Evolutionary conservation across 202 grass and related monocot genomes (phyloP).

Genomic region (Hordeum pubiflorum): DNA sequence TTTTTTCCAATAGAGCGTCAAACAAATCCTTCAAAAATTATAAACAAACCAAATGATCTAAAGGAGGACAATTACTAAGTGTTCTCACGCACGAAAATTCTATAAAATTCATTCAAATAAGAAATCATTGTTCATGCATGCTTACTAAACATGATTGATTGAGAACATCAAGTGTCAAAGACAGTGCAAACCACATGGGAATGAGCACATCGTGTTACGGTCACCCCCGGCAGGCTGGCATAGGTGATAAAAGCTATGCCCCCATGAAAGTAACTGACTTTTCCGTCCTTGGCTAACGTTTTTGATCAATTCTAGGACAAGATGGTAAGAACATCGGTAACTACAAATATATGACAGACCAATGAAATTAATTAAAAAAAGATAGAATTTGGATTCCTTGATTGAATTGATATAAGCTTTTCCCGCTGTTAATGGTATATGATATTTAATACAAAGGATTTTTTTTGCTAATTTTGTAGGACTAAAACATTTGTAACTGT

Average conservation of each 20-base stretch:
- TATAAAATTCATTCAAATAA: too few species aligned
- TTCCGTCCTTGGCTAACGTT: neutral
- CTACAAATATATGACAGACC: neutral
- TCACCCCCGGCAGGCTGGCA: neutral
- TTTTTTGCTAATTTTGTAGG: neutral
- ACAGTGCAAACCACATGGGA: slow-evolving; percentile 10
- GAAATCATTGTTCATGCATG: neutral
- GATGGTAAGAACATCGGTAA: neutral
- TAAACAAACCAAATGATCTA: too few species aligned
- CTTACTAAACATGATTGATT: neutral
- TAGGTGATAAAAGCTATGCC: neutral
- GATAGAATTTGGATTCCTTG: neutral
- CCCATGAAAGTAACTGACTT: neutral
- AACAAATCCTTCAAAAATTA: too few species aligned
- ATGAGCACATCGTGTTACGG: slow-evolving; percentile 40
- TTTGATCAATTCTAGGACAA: neutral
- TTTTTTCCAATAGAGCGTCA: too few species aligned
- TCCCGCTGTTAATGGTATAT: neutral
- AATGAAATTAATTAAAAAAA: neutral
- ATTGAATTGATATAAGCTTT: neutral
- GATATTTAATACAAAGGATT: neutral
- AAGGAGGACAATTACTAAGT: too few species aligned
- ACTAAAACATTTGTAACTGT: neutral
- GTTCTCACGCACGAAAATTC: too few species aligned
- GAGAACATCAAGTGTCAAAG: neutral